These are phyloP conservation scores for Pythium dissimile DNA, from an alignment of 352 stramenopile species.

Conservation along the genomic window DNA sequence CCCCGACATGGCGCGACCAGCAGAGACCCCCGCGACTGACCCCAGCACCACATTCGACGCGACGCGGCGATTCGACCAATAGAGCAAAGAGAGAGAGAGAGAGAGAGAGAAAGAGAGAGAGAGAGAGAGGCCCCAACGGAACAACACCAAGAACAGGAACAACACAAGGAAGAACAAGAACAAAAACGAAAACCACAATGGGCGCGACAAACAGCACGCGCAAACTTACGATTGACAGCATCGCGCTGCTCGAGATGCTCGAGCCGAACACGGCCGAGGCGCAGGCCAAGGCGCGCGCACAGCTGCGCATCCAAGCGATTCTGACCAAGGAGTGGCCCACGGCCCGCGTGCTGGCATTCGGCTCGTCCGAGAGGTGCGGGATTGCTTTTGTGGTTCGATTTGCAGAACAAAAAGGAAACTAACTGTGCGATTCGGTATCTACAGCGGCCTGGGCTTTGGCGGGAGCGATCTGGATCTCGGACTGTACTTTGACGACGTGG, in stretches of 20 bases:
- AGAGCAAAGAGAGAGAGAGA: conserved; percentile 5
- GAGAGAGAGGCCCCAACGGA: conserved; percentile 1
- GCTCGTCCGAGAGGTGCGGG: conserved; percentile 70
- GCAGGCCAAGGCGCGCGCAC: conserved; percentile 44
- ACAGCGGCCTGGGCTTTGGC: conserved; percentile 67
- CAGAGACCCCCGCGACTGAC: conserved; percentile 16
- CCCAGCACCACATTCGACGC: conserved; percentile 4
- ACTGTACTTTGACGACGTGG: conserved; percentile 76
- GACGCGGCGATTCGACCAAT: conserved; percentile 17
- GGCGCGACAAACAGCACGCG: conserved; percentile 74
- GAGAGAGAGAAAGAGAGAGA: conserved; percentile 1
- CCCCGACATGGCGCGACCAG: conserved; percentile 28
- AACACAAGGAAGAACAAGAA: conserved; percentile 8
- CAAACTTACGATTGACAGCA: conserved; percentile 78
- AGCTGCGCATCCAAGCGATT: conserved; percentile 45
- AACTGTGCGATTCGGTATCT: neutral
- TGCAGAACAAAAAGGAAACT: no score
- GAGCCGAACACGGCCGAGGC: conserved; percentile 61
- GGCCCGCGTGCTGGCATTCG: conserved; percentile 63
- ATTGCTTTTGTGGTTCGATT: no score
- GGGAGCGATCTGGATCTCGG: conserved; percentile 78
- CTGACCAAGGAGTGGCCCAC: conserved; percentile 53
- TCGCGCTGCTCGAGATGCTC: conserved; percentile 77
- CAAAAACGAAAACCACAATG: conserved; percentile 34
- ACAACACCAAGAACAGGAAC: conserved; percentile 7